A percentile compares a stretch with the other conserved stretches of the same genome.
Conservation (phyloP, 805 yeast species). For the Saccharomycopsis synnaedendra region DNA sequence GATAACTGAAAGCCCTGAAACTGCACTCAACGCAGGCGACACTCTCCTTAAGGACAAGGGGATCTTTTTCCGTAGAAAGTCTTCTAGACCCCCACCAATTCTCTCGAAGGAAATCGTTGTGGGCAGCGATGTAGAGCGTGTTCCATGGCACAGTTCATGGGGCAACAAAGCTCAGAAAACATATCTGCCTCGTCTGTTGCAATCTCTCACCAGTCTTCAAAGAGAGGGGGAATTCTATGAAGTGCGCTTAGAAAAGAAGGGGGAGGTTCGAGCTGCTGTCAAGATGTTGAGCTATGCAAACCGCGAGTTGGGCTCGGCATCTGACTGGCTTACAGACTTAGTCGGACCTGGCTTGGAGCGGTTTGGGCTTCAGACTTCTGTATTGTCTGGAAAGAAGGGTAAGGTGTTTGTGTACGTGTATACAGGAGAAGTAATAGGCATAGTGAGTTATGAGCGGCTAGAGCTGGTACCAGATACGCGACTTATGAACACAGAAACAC, state of each 20-base stretch:
- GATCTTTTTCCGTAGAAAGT: background rate
- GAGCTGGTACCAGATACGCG: background rate
- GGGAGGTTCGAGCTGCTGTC: conserved; percentile 25
- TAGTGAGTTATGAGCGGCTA: conserved; percentile 34
- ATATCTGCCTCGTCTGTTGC: background rate
- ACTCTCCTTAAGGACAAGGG: conserved; percentile 13
- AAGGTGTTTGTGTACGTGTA: conserved; percentile 39
- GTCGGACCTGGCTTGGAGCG: background rate
- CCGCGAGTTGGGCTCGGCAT: conserved; percentile 48
- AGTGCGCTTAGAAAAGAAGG: conserved; percentile 23
- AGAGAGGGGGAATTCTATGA: conserved; percentile 24
- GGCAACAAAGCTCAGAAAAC: conserved; percentile 18
- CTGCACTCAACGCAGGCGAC: conserved; percentile 6
- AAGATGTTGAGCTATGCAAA: conserved; percentile 44
- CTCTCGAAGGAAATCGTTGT: conserved; percentile 17
- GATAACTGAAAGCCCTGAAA: background rate
- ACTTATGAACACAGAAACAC: conserved; percentile 12
- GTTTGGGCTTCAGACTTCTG: conserved; percentile 2
- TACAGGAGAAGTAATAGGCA: conserved; percentile 38
- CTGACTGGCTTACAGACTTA: conserved; percentile 24
- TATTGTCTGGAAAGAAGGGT: conserved; percentile 24
- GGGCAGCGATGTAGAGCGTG: conserved; percentile 37
- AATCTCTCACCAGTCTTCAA: background rate
- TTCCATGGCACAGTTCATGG: conserved; percentile 34
- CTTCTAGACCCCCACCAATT: background rate